Base-by-base conservation (phyloP, 2,329 filamentous ascomycete genomes). In the Corinectria fuckeliana region DNA sequence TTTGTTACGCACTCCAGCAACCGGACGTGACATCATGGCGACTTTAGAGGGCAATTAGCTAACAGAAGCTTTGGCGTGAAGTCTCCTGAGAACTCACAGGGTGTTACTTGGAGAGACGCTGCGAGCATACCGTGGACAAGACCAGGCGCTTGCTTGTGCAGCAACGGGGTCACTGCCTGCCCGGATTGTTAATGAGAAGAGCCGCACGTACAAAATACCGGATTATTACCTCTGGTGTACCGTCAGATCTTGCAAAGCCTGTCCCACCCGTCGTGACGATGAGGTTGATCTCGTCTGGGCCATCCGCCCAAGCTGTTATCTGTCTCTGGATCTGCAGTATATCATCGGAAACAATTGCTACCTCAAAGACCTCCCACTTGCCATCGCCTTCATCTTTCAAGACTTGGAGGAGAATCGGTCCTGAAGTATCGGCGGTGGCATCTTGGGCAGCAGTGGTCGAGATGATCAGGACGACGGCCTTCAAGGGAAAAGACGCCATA, bases 121-220 rank as follows among this genome's bases (percentile, higher is more conserved):
- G 93, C 83, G 39, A 99, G 82, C 94, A 99, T 99, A 65, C 88
- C 93, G 77, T 99, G 93, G n/a, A 97, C 90, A 49, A 99, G 81
- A 1, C 95, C 95, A 0, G 93, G 88, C 0, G 95, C 95, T 75
- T 94, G 87, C 72, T 91, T 93, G 71, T 97, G 88, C 41, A 98
- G 82, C 38, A 98, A 77, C 5, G 89, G 86, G 13, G 83, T 79
- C n/a, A 97, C 85, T 50, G 93, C 93, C 90, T 94, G 63, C 23
- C 6, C 7, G 14, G 20, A n/a, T 5, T 10, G 21, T 54, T 50
- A 45, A 20, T 30, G 14, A 20, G 21, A 5, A 3, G 14, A 9
- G 9, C 20, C 13, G 16, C 30, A 25, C 3, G 11, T 16, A 28
- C 3, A 10, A 28, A 9, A 16, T 13, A 1, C 3, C 32, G 4